Conservation (phyloP, 2,329 filamentous ascomycete species). For the Aureobasidium musti region DNA sequence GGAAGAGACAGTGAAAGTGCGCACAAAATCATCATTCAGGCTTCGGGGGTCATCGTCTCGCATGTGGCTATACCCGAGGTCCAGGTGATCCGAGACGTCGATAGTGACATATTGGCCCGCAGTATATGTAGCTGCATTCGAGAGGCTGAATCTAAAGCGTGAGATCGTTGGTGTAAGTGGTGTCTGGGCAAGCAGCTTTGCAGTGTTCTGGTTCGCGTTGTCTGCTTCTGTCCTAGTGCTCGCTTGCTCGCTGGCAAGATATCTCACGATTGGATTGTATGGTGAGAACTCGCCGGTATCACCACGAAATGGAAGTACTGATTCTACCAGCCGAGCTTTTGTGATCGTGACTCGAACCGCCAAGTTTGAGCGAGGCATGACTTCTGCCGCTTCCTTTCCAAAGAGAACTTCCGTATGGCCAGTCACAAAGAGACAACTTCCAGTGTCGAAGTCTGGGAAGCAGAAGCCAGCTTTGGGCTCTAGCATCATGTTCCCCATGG, state of each 20-base stretch:
- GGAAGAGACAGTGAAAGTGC: conserved; percentile 80
- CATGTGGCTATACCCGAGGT: conserved; percentile 80
- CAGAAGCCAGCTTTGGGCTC: conserved; percentile 69
- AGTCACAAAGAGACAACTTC: conserved; percentile 72
- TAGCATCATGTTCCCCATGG: conserved; percentile 71
- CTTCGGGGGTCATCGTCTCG: conserved; percentile 74
- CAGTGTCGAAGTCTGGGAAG: conserved; percentile 72
- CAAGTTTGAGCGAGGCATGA: conserved; percentile 71
- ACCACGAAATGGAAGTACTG: conserved; percentile 69
- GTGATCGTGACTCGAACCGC: conserved; percentile 68
- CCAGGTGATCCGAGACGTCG: conserved; percentile 68
- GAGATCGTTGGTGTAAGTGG: conserved; percentile 66
- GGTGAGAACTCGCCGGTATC: conserved; percentile 62
- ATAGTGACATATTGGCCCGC: conserved; percentile 78
- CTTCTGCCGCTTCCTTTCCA: conserved; percentile 60
- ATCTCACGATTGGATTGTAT: conserved; percentile 75
- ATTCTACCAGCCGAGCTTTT: conserved; percentile 62
- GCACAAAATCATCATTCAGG: conserved; percentile 80
- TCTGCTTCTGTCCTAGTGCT: conserved; percentile 33
- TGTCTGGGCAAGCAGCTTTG: conserved; percentile 61
- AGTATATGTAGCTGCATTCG: conserved; percentile 53
- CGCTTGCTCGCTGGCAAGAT: conserved; percentile 61
- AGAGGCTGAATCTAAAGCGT: conserved; percentile 62
- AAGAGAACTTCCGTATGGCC: conserved; percentile 68
- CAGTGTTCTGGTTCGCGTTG: conserved; percentile 42